Evolutionary conservation across 2,329 filamentous ascomycete genomes (phyloP), one percentile per base, ranked within the genome.

Genomic region (Aspergillus brunneoviolaceus): DNA sequence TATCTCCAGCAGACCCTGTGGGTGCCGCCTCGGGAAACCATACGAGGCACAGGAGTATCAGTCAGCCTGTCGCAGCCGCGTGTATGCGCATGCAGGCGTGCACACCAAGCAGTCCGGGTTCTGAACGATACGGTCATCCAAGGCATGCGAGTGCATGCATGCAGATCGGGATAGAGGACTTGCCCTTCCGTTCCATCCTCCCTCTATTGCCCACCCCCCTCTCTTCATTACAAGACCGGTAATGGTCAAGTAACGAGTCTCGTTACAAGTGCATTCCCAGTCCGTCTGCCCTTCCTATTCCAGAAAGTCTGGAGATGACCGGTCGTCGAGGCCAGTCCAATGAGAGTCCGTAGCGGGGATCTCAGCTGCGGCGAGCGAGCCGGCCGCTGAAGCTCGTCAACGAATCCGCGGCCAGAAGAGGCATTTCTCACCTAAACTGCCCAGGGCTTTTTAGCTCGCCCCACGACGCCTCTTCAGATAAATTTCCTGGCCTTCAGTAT

Each of bases 331-430:
- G 66, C 64, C 69, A 69, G 72, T 71, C 75, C 75, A 77, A 77
- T 77, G 56, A 70, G 62, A 65, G 72, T 71, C 74, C 72, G 62
- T 61, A 76, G 62, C 74, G 71, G 71, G 74, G 69, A 71, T 76
- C 65, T 74, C 69, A 71, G 69, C 72, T 66, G 55, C 52, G 64
- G 65, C 58, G 64, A 64, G 62, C 58, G 64, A 68, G 65, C 66
- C 67, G 68, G 71, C 61, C 68, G 67, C 65, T 68, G 61, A 66
- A 57, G 58, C 19, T 50, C 51, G 49, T 60, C 65, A 61, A 64
- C 74, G 71, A 76, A 76, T 76, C 65, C 60, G 55, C 65, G 62
- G 52, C 58, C 63, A 59, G 65, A 75, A 72, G 65, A 59, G 67
- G 60, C 60, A 47, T 49, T 49, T 52, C 55, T 45, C 39, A 45